Evolutionary conservation across 2,329 filamentous ascomycete genomes (phyloP).

Genomic region (Alternaria longipes): DNA sequence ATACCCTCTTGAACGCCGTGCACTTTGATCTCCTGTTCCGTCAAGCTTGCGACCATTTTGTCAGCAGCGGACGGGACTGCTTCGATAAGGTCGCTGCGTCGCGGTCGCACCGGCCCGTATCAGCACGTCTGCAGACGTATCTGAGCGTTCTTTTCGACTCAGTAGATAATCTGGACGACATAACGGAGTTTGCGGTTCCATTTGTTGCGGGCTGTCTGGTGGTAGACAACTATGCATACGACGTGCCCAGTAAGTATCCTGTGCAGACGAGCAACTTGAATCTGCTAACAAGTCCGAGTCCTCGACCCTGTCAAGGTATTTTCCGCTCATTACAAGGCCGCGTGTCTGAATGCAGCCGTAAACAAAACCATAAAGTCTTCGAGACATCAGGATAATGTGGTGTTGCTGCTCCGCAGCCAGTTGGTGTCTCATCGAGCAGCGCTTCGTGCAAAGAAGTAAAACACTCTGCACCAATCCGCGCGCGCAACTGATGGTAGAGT

Average conservation of each 20-base stretch:
- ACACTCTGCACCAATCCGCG: neutral
- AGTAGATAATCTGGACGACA: neutral
- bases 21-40: conserved; percentile 4
- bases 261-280: neutral
- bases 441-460: conserved; percentile 1
- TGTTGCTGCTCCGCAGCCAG: neutral
- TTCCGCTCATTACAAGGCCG: neutral
- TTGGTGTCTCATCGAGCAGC: neutral
- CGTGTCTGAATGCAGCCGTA: neutral
- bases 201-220: conserved; percentile 1
- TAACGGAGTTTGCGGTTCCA: neutral
- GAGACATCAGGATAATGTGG: neutral
- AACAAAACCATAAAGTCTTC: neutral
- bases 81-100: neutral
- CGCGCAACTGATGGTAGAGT: neutral
- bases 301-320: neutral
- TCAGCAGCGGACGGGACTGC: neutral
- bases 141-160: neutral
- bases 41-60: conserved; percentile 1
- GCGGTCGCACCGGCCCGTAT: neutral
- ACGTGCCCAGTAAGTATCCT: conserved; percentile 2
- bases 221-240: conserved; percentile 5
- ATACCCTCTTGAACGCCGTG: neutral
- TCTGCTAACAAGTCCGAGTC: neutral
- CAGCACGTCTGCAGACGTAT: neutral